Evolutionary conservation across 108 stramenopile genomes (phyloP).

Genomic region (Cyclotella atomus): DNA sequence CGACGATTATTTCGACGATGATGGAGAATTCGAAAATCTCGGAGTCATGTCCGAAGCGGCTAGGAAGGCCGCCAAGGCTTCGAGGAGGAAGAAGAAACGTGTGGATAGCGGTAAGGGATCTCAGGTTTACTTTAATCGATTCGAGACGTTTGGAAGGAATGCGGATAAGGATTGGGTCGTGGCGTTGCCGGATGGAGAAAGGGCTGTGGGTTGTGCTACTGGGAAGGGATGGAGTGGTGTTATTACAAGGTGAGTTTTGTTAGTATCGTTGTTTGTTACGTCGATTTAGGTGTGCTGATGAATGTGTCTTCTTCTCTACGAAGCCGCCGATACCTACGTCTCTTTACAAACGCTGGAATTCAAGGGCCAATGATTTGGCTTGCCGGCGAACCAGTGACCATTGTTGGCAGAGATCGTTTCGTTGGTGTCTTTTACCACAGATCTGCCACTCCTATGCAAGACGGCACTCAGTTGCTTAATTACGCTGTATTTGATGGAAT

Average conservation of each 20-base stretch:
- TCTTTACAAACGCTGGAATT: slow-evolving; percentile 74
- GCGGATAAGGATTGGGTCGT: slow-evolving; percentile 84
- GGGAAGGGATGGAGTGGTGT: slow-evolving; percentile 82
- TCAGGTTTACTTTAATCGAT: slow-evolving; percentile 79
- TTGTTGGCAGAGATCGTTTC: slow-evolving; percentile 74
- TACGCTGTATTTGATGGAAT: slow-evolving; percentile 74
- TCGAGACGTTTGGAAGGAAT: slow-evolving; percentile 70
- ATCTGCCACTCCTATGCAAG: slow-evolving; percentile 55
- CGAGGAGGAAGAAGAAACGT: slow-evolving; percentile 40
- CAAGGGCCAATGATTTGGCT: slow-evolving; percentile 80
- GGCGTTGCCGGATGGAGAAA: slow-evolving; percentile 78
- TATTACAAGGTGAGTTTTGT: slow-evolving; percentile 51
- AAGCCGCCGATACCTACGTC: slow-evolving; percentile 76
- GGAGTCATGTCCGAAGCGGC: slow-evolving; percentile 55
- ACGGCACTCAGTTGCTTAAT: slow-evolving; percentile 84
- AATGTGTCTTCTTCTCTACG: too few relatives aligned
- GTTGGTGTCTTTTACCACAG: slow-evolving; percentile 76
- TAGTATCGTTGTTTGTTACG: background rate
- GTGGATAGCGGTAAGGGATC: slow-evolving; percentile 60
- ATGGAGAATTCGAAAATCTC: slow-evolving; percentile 41
- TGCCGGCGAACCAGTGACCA: slow-evolving; percentile 78
- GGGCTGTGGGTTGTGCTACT: slow-evolving; percentile 74
- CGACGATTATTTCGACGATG: slow-evolving; percentile 48
- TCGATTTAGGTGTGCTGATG: too few relatives aligned
- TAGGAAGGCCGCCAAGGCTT: slow-evolving; percentile 46